phyloP scores from a whole-genome alignment of 768 basidiomycete species.

The Galerina sulciceps region DNA sequence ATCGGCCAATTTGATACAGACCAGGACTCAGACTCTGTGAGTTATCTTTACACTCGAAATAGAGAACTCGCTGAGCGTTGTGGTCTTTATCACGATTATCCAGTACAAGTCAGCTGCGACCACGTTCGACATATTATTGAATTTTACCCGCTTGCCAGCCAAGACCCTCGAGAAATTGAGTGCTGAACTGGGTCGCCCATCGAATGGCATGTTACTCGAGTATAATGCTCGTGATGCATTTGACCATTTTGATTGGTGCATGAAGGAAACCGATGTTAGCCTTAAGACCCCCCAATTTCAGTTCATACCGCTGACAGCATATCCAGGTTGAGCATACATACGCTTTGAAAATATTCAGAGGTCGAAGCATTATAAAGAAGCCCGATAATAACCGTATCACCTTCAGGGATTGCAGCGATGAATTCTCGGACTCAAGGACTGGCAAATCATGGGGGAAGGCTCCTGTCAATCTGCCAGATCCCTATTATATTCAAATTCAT shows the following conservation, averaged over 20 bases:
- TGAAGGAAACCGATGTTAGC: slow-evolving; percentile 12
- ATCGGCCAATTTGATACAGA: slow-evolving; percentile 7
- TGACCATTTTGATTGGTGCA: slow-evolving; percentile 15
- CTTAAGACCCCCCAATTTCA: neutral
- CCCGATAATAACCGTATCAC: slow-evolving; percentile 12
- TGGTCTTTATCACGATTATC: neutral
- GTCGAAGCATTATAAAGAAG: neutral
- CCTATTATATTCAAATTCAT: slow-evolving; percentile 16
- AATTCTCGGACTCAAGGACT: slow-evolving; percentile 8
- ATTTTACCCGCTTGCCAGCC: slow-evolving; percentile 11
- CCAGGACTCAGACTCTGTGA: slow-evolving; percentile 6
- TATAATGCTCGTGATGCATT: neutral
- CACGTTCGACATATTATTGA: slow-evolving; percentile 13
- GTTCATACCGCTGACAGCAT: slow-evolving; percentile 1
- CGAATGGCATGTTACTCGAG: slow-evolving; percentile 14
- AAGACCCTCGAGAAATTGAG: slow-evolving; percentile 8
- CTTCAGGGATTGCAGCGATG: slow-evolving; percentile 16
- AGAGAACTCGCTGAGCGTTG: neutral
- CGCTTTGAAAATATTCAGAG: slow-evolving; percentile 3
- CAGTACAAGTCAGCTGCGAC: slow-evolving; percentile 14
- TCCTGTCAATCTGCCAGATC: slow-evolving; percentile 13
- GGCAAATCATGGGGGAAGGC: neutral
- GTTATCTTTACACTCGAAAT: neutral
- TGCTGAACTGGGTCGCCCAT: neutral
- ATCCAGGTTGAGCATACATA: slow-evolving; percentile 10